Base-by-base conservation (phyloP, 2,329 filamentous ascomycete genomes). In the Fonsecaea pedrosoi region DNA sequence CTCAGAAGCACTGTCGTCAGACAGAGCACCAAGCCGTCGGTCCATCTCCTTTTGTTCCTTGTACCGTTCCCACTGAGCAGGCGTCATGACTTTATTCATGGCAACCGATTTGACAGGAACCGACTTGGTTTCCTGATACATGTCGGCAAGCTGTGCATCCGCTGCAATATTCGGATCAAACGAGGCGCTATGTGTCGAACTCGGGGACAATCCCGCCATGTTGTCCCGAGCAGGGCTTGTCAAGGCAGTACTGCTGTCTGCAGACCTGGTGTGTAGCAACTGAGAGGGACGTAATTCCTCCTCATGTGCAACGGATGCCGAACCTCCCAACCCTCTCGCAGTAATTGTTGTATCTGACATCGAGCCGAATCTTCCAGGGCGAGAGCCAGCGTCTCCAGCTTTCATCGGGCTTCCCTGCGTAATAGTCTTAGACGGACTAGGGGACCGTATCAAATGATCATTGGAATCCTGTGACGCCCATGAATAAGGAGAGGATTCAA, bases 71-170 rank as follows among this genome's bases (percentile, higher is more conserved):
- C 96, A 97, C 76, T 97, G 88, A 10, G 89, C 91, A 0, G 90
- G 90, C 1, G 93, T 97, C 92, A 97, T 96, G 69, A 95, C 90
- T 78, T 95, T 95, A 76, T 86, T 90, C 21, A 83, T 65, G 13
- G 68, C 40, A 21, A 57, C 53, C n/a, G 61, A 56, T 58, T 72
- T 71, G 40, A 70, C 71, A 3, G 77, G 73, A 50, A 75, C 73
- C 4, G 76, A 73, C 18, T 78, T 68, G 4, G 69, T 76, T 37
- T 80, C 75, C 64, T 83, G 80, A 65, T 80, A 82, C 63, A 79
- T 78, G 48, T 78, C 77, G n/a, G 81, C 82, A 62, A 83, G 75
- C 30, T 77, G 77, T n/a, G 78, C 82, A 67, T 80, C 75, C 18
- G 76, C 79, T 35, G 78, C 77, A 48, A 83, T 79, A n/a, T 75